phyloP scores from a whole-genome alignment of 2,329 filamentous ascomycete species.

The Diaporthe vaccinii region DNA sequence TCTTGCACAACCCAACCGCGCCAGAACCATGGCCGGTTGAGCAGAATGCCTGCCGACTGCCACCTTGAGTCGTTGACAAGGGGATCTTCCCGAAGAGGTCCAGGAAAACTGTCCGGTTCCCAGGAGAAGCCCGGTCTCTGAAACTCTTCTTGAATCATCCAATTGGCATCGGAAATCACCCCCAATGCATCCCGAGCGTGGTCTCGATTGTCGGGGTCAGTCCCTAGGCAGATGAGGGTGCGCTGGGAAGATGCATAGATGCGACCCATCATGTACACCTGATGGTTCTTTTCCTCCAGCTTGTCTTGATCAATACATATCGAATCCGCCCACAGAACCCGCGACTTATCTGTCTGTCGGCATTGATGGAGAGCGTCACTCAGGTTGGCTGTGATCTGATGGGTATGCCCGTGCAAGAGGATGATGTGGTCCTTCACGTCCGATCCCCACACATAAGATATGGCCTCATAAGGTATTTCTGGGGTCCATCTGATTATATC shows the following conservation, averaged over 20 bases:
- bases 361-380: not conserved
- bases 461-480: not conserved
- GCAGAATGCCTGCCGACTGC: not conserved
- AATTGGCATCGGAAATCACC: not conserved
- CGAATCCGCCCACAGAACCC: not conserved
- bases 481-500: not conserved
- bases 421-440: not conserved
- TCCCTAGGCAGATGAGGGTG: slow-evolving; percentile 32
- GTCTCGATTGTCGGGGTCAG: not conserved
- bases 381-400: not conserved
- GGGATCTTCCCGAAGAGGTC: not conserved
- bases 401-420: not conserved
- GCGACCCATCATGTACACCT: slow-evolving; percentile 14
- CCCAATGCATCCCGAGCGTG: not conserved
- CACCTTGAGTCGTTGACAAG: not conserved
- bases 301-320: slow-evolving; percentile 30
- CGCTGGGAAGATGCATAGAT: slow-evolving; percentile 2
- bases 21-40: not conserved
- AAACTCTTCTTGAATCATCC: not conserved
- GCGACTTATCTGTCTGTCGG: not conserved
- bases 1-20: slow-evolving; percentile 34
- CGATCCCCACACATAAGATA: slow-evolving; percentile 31
- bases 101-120: not conserved
- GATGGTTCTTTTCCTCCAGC: not conserved
- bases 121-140: not conserved